Evolutionary conservation across 2,329 filamentous ascomycete genomes (phyloP), one percentile per base, ranked within the genome.

Genomic region (Massarina eburnea): DNA sequence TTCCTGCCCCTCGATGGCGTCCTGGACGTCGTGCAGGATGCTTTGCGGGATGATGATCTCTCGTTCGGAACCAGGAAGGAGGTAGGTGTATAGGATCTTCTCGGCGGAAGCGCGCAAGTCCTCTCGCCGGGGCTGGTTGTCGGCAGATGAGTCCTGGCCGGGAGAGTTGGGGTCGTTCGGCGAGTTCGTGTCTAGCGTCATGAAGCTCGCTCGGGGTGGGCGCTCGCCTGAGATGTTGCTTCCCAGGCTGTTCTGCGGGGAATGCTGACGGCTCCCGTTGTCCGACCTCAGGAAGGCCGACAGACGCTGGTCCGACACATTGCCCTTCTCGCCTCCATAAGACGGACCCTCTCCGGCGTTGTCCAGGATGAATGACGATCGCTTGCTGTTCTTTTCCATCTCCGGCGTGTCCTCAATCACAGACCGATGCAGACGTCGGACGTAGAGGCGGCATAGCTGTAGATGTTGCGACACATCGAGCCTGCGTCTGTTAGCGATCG

Each of bases 391-490:
- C 68, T 87, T 91, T 58, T 96, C 90, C 43, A 90, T 79, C 55
- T 99, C 94, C 12, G 94, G 94, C 0, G 94, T 99, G 34, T 90
- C 89, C 48, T 97, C 83, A 39, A 99, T 83, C 51, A 97, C 91
- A 19, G 92, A 97, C 54, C 94, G 82, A 57, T 94, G 88, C 43
- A 99, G 81, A 72, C 96, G 91, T 64, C 94, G 89, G 17, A 99
- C 94, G 75, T 96, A 99, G 72, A 97, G 91, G 39, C 95, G 88
- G 70, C 89, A 99, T 46, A 99, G 81, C 18, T 92, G 96, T 86
- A 97, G 96, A 74, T 99, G 94, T 69, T 99, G 94, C 14, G 94
- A 92, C 49, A 99, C 94, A 84, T 99, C 94, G 61, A 99, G 90
- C 94, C 92, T 97, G 61, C 21, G 18, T 12, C 8, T n/a, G 43